Base-by-base conservation (phyloP, 352 stramenopile species). In the Peronospora tabacina region DNA sequence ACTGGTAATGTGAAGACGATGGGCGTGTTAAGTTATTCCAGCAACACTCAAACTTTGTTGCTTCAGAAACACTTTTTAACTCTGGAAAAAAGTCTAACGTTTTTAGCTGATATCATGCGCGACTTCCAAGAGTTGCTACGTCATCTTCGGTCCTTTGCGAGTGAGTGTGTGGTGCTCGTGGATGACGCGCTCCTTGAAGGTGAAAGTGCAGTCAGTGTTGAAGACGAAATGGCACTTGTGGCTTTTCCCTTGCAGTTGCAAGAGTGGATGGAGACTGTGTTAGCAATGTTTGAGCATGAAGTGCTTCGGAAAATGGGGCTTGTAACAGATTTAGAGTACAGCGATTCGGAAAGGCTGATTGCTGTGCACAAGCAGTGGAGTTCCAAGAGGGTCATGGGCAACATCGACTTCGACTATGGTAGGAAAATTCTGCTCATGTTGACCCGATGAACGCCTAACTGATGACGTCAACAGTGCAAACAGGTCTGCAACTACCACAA, bases 241-340 rank as follows among this genome's bases (percentile, higher is more conserved):
- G 41, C 34, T 13, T 63, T 63, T 30, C 52, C 56, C 0, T 49
- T 71, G 39, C 44, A 67, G 16, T 34, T 75, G 53, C 63, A 78
- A 37, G 79, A 88, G 55, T 90, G 79, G 79, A 87, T 85, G 70
- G 74, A 87, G 51, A 84, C 70, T 22, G 79, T 87, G 41, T 47
- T 74, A 20, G 37, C 44, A 33, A 90, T 90, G 79, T 69, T 73
- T 42, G 72, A 87, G 52, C 70, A 65, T 44, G 79, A 90, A 56
- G 42, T 68, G 34, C 28, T 77, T 32, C 75, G 79, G 35, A 87
- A 87, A 58, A 62, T 58, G 17, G 36, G 57, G 44, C 58, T 90
- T 1, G 70, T 85, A 15, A 54, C 55, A 7, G 56, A 74, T 15
- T 32, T 86, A 39, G 78, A 75, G 55, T 87, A 84, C 46, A 66